A percentile compares a stretch with the other conserved stretches of the same genome.
Evolutionary conservation across 768 basidiomycete genomes (phyloP).

Genomic region (Xanthoconium stramineum): DNA sequence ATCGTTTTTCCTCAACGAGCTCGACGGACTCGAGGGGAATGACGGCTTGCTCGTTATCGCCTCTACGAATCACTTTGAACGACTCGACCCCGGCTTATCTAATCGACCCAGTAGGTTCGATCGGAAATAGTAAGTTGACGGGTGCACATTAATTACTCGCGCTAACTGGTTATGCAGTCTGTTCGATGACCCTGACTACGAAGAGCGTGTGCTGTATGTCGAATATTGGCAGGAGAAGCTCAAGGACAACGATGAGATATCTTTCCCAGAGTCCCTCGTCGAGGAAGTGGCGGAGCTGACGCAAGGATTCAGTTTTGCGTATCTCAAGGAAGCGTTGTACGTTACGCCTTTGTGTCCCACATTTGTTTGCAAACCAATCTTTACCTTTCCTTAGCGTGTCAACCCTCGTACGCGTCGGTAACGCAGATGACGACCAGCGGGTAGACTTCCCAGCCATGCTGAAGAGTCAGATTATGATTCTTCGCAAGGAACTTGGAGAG

Average conservation of each 20-base stretch:
- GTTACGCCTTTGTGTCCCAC: slow-evolving; percentile 25
- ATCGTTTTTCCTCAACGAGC: slow-evolving; percentile 85
- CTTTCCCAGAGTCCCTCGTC: slow-evolving; percentile 65
- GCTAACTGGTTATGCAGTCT: slow-evolving; percentile 37
- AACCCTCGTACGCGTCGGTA: slow-evolving; percentile 62
- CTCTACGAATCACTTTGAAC: slow-evolving; percentile 82
- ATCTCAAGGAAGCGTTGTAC: slow-evolving; percentile 87
- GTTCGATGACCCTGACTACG: slow-evolving; percentile 67
- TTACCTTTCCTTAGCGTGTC: slow-evolving; percentile 51
- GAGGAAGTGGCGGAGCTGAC: slow-evolving; percentile 59
- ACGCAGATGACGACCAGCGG: slow-evolving; percentile 45
- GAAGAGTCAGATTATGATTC: slow-evolving; percentile 54
- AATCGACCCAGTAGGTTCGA: slow-evolving; percentile 82
- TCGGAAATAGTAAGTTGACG: slow-evolving; percentile 67
- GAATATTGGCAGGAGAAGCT: slow-evolving; percentile 84
- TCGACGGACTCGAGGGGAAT: slow-evolving; percentile 78
- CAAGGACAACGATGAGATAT: slow-evolving; percentile 53
- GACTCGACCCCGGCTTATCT: slow-evolving; percentile 73
- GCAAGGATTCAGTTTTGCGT: slow-evolving; percentile 76
- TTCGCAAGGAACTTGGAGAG: slow-evolving; percentile 67
- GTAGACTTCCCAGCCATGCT: slow-evolving; percentile 50
- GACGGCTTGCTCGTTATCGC: slow-evolving; percentile 77
- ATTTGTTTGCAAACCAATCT: neutral
- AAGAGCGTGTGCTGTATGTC: slow-evolving; percentile 65
- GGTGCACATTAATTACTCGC: neutral